Evolutionary conservation across 805 yeast species (phyloP), one percentile per base, ranked within the genome.

Genomic region (Schizosaccharomyces lindneri): DNA sequence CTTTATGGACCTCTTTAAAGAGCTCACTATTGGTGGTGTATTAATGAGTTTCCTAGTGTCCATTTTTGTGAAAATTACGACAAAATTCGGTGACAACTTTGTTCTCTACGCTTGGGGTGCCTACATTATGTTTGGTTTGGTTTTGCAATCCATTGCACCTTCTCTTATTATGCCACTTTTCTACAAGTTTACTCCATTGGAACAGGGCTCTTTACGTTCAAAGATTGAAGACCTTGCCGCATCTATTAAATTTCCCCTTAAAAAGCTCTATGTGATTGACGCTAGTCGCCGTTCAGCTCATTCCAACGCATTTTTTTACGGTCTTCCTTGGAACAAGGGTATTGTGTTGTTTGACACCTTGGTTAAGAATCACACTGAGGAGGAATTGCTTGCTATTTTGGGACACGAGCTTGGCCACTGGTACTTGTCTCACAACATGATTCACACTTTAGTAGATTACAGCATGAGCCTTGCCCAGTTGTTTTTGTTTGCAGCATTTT

Each of bases 381-480:
- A 78, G 55, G 95, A 93, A 72, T 86, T 88, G 51, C 87, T 88
- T 61, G 97, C 97, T 61, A 95, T 93, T 1, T 77, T 90, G 65
- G 63, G 63, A n/a, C 99, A 93, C 70, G 99, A 93, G 75, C 84
- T 93, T 66, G 99, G 99, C 61, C 99, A 93, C 72, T 93, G 99
- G 99, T 83, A 84, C 67, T 78, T 85, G 70, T 82, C 84, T 63
- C 99, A 93, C 72, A 84, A 89, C 64, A 89, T 87, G 72, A 70
- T 74, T 4, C 85, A 85, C 66, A 71, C 83, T 61, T 79, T 84
- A 66, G 68, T 79, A 31, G 77, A 82, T 55, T 86, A 89, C 70
- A 76, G 84, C 0, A 29, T 51, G 31, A 24, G 36, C 4, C 36
- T 51, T 5, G 21, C 27, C 1, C 57, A 51, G 31, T 17, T 51